Evolutionary conservation across 768 basidiomycete genomes (phyloP).

Genomic region (Pisolithus marmoratus): DNA sequence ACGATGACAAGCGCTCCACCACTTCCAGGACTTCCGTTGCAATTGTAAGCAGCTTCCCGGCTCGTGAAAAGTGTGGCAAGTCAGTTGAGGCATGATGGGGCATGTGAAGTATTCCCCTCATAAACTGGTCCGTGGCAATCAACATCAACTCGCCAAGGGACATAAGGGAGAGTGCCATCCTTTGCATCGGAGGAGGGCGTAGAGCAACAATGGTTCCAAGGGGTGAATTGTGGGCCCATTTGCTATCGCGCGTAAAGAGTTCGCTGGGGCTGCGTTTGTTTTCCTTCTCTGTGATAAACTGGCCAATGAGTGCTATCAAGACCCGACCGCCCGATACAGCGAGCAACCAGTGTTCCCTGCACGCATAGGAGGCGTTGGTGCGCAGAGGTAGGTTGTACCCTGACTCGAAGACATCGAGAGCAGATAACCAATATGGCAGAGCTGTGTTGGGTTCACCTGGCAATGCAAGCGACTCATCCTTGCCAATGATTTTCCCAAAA

Average conservation of each 20-base stretch:
- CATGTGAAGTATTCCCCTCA: conserved; percentile 67
- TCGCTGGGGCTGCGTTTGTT: neutral
- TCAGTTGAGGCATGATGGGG: conserved; percentile 40
- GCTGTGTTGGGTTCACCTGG: conserved; percentile 49
- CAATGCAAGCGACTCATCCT: conserved; percentile 43
- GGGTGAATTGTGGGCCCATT: conserved; percentile 48
- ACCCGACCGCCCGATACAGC: conserved; percentile 64
- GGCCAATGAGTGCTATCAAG: conserved; percentile 52
- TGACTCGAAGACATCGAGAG: conserved; percentile 65
- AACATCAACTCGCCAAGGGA: conserved; percentile 48
- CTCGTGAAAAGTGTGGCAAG: conserved; percentile 41
- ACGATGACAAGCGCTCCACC: conserved; percentile 46
- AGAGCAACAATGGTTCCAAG: conserved; percentile 44
- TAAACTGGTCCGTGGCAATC: conserved; percentile 65
- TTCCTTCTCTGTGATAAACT: neutral
- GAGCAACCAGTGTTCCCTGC: conserved; percentile 60
- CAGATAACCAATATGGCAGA: conserved; percentile 59
- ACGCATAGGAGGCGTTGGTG: conserved; percentile 9
- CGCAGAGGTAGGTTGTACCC: conserved; percentile 56
- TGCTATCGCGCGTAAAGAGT: conserved; percentile 5
- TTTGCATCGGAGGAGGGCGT: conserved; percentile 44
- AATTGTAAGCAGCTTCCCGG: conserved; percentile 56
- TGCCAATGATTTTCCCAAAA: conserved; percentile 56
- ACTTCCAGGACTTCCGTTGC: conserved; percentile 56
- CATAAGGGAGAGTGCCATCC: conserved; percentile 39